A percentile compares a stretch with the other conserved stretches of the same genome.
Conservation (phyloP, 306 rosid species). For the Prunus mongolica region DNA sequence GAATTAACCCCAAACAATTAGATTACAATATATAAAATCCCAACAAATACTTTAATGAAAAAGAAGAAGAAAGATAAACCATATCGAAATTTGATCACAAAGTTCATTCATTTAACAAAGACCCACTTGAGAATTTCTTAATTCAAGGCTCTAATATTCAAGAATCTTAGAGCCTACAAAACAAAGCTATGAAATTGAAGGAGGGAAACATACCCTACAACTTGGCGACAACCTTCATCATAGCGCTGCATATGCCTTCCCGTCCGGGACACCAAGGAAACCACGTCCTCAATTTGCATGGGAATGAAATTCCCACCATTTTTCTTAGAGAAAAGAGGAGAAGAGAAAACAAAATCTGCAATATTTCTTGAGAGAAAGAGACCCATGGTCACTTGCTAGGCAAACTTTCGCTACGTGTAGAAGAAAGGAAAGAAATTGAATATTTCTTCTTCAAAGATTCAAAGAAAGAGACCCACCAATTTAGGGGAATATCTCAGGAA, state of each 20-base stretch:
- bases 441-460: neutral
- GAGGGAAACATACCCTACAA: conserved; percentile 63
- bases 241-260: conserved; percentile 85
- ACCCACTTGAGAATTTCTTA: conserved; percentile 15
- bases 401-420: neutral
- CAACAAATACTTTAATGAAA: neutral
- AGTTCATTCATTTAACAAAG: neutral
- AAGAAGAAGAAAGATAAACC: neutral
- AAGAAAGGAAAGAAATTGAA: neutral
- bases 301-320: conserved; percentile 34
- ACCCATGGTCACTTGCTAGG: conserved; percentile 44
- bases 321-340: conserved; percentile 31
- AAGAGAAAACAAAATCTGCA: conserved; percentile 33
- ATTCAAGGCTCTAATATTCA: no score
- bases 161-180: no score
- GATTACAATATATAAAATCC: neutral
- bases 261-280: conserved; percentile 56
- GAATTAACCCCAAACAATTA: neutral
- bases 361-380: conserved; percentile 46
- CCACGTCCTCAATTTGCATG: conserved; percentile 37
- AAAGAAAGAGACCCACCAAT: neutral
- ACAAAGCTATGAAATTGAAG: neutral
- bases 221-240: conserved; percentile 65
- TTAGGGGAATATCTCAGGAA: neutral
- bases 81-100: neutral